phyloP scores from a whole-genome alignment of 75 land plant species.

The Cunninghamia lanceolata region DNA sequence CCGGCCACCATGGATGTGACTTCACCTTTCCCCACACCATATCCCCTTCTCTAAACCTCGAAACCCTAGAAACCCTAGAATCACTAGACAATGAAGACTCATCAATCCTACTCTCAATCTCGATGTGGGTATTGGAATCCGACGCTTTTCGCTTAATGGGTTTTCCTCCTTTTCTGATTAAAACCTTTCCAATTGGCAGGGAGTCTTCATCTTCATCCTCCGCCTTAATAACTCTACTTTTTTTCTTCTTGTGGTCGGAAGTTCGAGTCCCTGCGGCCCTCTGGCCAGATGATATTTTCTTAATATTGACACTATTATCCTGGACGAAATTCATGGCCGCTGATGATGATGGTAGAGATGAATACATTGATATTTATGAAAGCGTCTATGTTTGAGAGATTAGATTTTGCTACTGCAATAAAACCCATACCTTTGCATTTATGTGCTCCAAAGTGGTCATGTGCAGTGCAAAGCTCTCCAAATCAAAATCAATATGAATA shows the following conservation, averaged over 20 bases:
- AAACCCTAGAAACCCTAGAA: slow-evolving; percentile 3
- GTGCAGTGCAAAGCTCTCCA: background rate
- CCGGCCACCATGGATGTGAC: slow-evolving; percentile 92
- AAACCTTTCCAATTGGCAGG: slow-evolving; percentile 12
- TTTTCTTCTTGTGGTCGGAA: background rate
- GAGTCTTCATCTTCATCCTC: slow-evolving; percentile 9
- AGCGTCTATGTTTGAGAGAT: background rate
- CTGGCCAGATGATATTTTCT: background rate
- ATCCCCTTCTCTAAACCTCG: slow-evolving; percentile 37
- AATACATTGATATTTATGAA: background rate
- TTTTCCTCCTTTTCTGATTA: background rate
- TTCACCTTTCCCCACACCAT: slow-evolving; percentile 89
- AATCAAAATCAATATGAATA: background rate
- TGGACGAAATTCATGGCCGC: slow-evolving; percentile 1
- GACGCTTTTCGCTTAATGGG: slow-evolving; percentile 3
- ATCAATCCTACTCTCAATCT: background rate
- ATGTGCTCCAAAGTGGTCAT: background rate
- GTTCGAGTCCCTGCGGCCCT: background rate
- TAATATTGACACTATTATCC: background rate
- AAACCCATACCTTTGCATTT: slow-evolving; percentile 11
- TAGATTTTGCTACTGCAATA: background rate
- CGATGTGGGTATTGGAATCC: background rate
- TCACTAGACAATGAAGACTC: background rate
- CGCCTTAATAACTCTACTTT: background rate
- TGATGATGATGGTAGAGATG: background rate